Base-by-base conservation (phyloP, 1,284 basidiomycete species). In the Meripilus lineatus region DNA sequence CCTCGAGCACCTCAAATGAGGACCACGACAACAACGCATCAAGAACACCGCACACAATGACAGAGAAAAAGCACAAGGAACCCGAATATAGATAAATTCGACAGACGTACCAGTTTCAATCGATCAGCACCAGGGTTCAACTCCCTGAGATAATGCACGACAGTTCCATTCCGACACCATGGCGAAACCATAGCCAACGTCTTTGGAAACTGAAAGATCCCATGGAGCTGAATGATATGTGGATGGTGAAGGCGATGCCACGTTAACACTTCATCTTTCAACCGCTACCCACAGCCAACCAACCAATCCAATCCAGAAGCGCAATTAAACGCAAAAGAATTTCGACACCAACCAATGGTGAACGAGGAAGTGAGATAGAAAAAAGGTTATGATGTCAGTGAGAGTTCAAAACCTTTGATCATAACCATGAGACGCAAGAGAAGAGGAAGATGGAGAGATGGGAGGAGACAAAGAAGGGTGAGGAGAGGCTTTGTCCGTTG, bases 121-220 rank as follows among this genome's bases (percentile, higher is more conserved):
- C 47, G 23, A 24, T 50, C 49, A 13, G 42, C 49, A 10, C 13
- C 24, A 7, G 47, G 46, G 28, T 45, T 45, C 17, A 42, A 22
- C 18, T 50, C 38, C 18, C 38, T 36, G 32, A 51, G 24, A 26
- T 49, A 51, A 3, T 46, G 14, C 32, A 49, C 25, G 14, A 51
- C 37, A 13, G 47, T 51, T 2, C 49, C 49, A 32, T 51, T 47
- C n/a, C 40, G 28, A 28, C 49, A 50, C 49, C 49, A 50, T 3
- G 49, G 38, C 2, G 49, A 48, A 11, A 50, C 47, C 49, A 50
- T 50, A 15, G 40, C 49, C 5, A 50, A 22, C 3, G 48, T 49
- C n/a, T 44, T 23, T 8, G 49, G 40, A 14, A 43, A 35, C 18
- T 46, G 49, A 0, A 50, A 26, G 15, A 50, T 44, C 1, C 49